These are phyloP conservation scores for Leccinum olivaceopallidum DNA, from an alignment of 768 basidiomycete genomes.

Conservation along the genomic window DNA sequence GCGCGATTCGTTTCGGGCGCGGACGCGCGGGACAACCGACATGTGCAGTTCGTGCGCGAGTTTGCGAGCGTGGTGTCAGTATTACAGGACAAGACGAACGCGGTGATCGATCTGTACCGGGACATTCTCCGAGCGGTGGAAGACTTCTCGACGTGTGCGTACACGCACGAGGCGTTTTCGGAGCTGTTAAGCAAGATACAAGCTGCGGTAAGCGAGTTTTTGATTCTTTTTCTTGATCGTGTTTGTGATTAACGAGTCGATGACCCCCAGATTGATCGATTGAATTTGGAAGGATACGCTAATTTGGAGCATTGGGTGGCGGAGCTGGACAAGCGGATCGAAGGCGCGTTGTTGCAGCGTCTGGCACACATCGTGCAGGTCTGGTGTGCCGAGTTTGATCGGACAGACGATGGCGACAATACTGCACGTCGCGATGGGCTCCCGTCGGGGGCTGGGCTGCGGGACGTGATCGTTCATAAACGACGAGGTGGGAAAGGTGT, in stretches of 20 bases:
- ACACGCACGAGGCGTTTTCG: conserved; percentile 80
- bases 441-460: neutral
- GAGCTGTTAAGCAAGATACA: conserved; percentile 79
- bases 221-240: neutral
- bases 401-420: conserved; percentile 73
- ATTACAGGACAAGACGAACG: conserved; percentile 96
- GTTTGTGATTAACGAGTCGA: neutral
- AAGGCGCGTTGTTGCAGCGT: conserved; percentile 73
- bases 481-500: conserved; percentile 51
- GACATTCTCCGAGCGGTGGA: conserved; percentile 85
- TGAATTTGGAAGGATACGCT: conserved; percentile 95
- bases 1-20: conserved; percentile 68
- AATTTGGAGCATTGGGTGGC: conserved; percentile 93
- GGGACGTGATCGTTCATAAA: neutral
- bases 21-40: conserved; percentile 83
- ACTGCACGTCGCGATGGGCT: conserved; percentile 43
- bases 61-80: conserved; percentile 93
- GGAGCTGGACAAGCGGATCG: conserved; percentile 81
- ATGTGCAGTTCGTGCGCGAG: conserved; percentile 92
- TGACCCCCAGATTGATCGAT: conserved; percentile 73
- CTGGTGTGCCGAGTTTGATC: conserved; percentile 89
- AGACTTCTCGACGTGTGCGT: conserved; percentile 84
- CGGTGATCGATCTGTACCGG: conserved; percentile 86
- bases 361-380: conserved; percentile 75
- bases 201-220: conserved; percentile 53